Base-by-base conservation (phyloP, 306 rosid species). In the Oxytropis ochrocephala region DNA sequence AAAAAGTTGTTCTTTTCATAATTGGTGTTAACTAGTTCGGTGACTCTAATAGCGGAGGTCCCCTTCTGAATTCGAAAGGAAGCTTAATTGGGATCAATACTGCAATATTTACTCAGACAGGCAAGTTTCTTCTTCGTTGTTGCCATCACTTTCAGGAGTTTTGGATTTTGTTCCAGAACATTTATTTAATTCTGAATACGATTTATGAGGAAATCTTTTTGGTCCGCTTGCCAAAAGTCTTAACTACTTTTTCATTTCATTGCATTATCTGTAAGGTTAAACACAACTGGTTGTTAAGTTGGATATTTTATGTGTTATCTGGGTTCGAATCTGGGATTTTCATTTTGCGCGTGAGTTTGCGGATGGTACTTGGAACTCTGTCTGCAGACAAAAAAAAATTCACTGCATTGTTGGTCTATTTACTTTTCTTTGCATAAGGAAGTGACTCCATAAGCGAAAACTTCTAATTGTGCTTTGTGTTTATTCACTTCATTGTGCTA, bases 91-190 rank as follows among this genome's bases (percentile, higher is more conserved):
- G 99, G 72, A 81, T 94, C 41, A 94, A 91, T 65, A 91, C 99
- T 18, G 97, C 99, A 68, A 94, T 94, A 72, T 94, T 94, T 72
- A 94, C 96, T 67, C 97, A 82, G 79, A 87, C 99, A 59, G 97
- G 96, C 70, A 82, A 69, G 79, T 64, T 57, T 57, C 30, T 60
- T 49, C 47, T 24, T 72, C 60, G 11, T 16, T 55, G 16, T 57
- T 16, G 13, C 6, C 53, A 10, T 53, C 43, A 44, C 36, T 58
- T 49, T 60, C 13, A 13, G 18, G 43, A 81, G 18, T 24, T n/a
- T 46, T 16, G 41, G 18, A 35, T 36, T 32, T 50, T 35, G 19
- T 58, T 21, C 18, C 48, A 24, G 13, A 78, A 58, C 14, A 54
- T 36, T 62, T 68, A 32, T 24, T 5, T 59, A 16, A 30, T 11